Conservation (phyloP, 1,139 yeast genomes). For the Yamadazyma songkhlaensis region DNA sequence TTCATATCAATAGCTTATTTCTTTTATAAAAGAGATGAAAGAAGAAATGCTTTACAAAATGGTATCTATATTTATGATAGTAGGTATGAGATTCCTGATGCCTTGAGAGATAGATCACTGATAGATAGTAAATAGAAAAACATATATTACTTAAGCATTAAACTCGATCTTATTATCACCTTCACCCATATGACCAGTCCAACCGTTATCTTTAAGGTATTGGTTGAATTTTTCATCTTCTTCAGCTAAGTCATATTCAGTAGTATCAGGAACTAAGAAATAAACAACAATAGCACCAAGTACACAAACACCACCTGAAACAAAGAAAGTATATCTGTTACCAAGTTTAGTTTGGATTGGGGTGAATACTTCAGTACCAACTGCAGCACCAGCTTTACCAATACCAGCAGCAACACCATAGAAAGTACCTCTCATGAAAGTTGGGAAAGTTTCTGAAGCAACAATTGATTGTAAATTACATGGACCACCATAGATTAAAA, state of each 20-base stretch:
- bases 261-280: constrained; percentile 64
- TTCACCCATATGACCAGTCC: constrained; percentile 59
- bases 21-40: constrained; percentile 54
- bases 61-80: constrained; percentile 29
- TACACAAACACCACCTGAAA: constrained; percentile 68
- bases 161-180: constrained; percentile 18
- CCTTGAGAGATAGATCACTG: constrained; percentile 22
- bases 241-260: constrained; percentile 61
- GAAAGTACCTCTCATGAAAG: constrained; percentile 71
- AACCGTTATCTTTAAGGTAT: constrained; percentile 60
- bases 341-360: constrained; percentile 38
- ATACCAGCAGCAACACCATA: constrained; percentile 51
- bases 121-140: too few species aligned
- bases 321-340: constrained; percentile 43
- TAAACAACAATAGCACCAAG: constrained; percentile 60
- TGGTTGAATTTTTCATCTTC: constrained; percentile 64
- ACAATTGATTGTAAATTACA: constrained; percentile 72
- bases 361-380: constrained; percentile 44
- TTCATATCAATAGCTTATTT: constrained; percentile 30
- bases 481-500: constrained; percentile 69
- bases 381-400: constrained; percentile 51
- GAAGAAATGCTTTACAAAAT: constrained; percentile 38
- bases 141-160: too few species aligned
- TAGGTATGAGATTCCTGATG: constrained; percentile 7
- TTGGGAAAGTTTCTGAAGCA: constrained; percentile 68